These are phyloP conservation scores for Striga hermonthica DNA, from an alignment of 305 asterid genomes.

Conservation along the genomic window DNA sequence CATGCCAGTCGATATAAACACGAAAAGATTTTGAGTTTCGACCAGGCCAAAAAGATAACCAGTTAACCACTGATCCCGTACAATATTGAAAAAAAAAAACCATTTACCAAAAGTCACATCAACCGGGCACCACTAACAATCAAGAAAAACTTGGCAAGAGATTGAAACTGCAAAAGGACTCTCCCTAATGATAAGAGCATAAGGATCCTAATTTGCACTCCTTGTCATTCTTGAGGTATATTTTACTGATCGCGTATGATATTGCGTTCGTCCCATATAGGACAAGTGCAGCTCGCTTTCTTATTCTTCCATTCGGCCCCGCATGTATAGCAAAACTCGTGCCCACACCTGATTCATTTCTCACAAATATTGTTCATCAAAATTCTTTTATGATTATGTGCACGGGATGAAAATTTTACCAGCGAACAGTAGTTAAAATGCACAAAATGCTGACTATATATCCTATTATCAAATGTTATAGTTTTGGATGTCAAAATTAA, in stretches of 20 bases:
- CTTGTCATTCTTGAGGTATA: conserved; percentile 3
- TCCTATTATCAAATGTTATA: background rate
- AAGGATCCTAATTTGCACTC: background rate
- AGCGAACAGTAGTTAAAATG: background rate
- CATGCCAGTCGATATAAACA: too few species aligned
- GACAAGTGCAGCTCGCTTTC: conserved; percentile 51
- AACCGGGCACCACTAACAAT: too few species aligned
- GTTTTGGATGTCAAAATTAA: background rate
- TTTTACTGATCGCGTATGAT: conserved; percentile 21
- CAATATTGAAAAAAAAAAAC: too few species aligned
- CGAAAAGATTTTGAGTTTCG: too few species aligned
- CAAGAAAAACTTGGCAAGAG: too few species aligned
- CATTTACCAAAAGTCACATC: too few species aligned
- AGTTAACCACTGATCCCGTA: too few species aligned
- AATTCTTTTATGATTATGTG: background rate
- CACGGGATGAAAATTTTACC: background rate
- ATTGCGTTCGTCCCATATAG: conserved; percentile 50
- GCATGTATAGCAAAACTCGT: conserved; percentile 63
- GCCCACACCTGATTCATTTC: conserved; percentile 49
- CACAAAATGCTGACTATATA: background rate
- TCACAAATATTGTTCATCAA: background rate
- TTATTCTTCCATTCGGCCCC: conserved; percentile 58
- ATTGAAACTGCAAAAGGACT: too few species aligned
- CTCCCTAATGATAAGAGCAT: conserved; percentile 3
- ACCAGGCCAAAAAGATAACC: too few species aligned